Conservation (phyloP, 768 basidiomycete species). For the Leccinum obscurum region DNA sequence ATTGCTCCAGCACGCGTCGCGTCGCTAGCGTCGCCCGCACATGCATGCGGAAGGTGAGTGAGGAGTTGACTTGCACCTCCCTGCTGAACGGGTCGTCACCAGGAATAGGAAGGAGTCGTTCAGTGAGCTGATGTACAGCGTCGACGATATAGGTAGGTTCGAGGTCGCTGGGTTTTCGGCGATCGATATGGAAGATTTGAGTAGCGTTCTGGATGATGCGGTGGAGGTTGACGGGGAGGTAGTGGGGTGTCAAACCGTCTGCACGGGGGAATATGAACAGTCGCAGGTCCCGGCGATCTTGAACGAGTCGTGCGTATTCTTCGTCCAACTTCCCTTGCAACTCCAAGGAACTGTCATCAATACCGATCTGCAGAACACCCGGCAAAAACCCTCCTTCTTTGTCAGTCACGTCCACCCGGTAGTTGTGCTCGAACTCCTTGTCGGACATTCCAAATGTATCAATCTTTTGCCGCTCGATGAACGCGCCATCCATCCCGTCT, state of each 20-base stretch:
- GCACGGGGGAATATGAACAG: slow-evolving; percentile 78
- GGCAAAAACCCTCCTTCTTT: slow-evolving; percentile 75
- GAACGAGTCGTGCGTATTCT: slow-evolving; percentile 60
- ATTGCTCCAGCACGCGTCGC: slow-evolving; percentile 83
- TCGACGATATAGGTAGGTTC: slow-evolving; percentile 86
- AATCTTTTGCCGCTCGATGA: slow-evolving; percentile 93
- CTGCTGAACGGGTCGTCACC: slow-evolving; percentile 74
- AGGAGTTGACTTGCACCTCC: slow-evolving; percentile 86
- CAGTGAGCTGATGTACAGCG: slow-evolving; percentile 68
- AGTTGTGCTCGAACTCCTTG: slow-evolving; percentile 84
- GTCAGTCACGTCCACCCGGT: slow-evolving; percentile 93
- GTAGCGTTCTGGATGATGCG: slow-evolving; percentile 95
- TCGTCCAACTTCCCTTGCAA: slow-evolving; percentile 85
- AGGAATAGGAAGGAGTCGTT: slow-evolving; percentile 83
- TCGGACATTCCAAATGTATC: slow-evolving; percentile 85
- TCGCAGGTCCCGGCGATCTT: slow-evolving; percentile 82
- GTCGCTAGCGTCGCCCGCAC: slow-evolving; percentile 86
- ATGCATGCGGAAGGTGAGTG: slow-evolving; percentile 91
- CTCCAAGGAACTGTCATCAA: slow-evolving; percentile 81
- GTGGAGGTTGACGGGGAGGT: slow-evolving; percentile 92
- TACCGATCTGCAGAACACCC: slow-evolving; percentile 80
- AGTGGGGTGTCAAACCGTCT: slow-evolving; percentile 71
- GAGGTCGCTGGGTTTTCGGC: slow-evolving; percentile 89
- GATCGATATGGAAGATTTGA: slow-evolving; percentile 97
- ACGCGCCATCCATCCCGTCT: slow-evolving; percentile 98